Evolutionary conservation across 2,329 filamentous ascomycete genomes (phyloP).

Genomic region (Coniella vitis): DNA sequence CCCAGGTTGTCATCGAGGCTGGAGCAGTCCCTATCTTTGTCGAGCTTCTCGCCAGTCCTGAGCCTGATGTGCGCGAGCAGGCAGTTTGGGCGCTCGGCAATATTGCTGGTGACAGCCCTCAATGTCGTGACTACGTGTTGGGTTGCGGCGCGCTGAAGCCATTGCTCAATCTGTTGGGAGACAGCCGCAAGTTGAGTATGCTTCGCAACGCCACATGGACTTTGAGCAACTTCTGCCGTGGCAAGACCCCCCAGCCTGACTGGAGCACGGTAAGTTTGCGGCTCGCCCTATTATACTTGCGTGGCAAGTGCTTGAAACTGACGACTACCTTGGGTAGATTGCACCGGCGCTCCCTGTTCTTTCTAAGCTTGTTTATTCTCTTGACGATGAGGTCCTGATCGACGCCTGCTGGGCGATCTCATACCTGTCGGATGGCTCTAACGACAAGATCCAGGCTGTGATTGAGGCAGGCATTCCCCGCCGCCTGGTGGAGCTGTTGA

Average conservation of each 20-base stretch:
- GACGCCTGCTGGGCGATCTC: conserved; percentile 99
- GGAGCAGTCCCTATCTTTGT: conserved; percentile 98
- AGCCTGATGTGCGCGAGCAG: conserved; percentile 96
- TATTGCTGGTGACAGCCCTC: conserved; percentile 96
- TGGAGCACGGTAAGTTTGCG: conserved; percentile 76
- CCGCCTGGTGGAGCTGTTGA: conserved; percentile 90
- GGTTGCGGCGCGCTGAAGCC: conserved; percentile 86
- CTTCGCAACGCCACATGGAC: conserved; percentile 98
- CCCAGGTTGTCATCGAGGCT: conserved; percentile 97
- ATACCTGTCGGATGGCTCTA: conserved; percentile 94
- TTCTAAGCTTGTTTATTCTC: conserved; percentile 94
- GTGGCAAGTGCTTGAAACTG: conserved; percentile 6
- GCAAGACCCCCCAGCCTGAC: conserved; percentile 97
- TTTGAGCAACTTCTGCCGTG: conserved; percentile 98
- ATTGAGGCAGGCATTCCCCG: conserved; percentile 97
- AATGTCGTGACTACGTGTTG: conserved; percentile 94
- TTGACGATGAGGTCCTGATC: conserved; percentile 96
- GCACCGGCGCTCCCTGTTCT: conserved; percentile 89
- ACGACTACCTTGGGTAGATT: conserved; percentile 54
- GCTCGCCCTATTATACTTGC: not conserved
- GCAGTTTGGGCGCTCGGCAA: conserved; percentile 98
- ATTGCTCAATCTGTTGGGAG: conserved; percentile 80
- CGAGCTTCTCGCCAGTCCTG: conserved; percentile 87
- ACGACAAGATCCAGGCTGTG: conserved; percentile 98
- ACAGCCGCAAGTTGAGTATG: conserved; percentile 99